Evolutionary conservation across 371 early-diverging fungal species (phyloP), one percentile per base, ranked within the genome.

Genomic region (Actinomortierella wolfii): DNA sequence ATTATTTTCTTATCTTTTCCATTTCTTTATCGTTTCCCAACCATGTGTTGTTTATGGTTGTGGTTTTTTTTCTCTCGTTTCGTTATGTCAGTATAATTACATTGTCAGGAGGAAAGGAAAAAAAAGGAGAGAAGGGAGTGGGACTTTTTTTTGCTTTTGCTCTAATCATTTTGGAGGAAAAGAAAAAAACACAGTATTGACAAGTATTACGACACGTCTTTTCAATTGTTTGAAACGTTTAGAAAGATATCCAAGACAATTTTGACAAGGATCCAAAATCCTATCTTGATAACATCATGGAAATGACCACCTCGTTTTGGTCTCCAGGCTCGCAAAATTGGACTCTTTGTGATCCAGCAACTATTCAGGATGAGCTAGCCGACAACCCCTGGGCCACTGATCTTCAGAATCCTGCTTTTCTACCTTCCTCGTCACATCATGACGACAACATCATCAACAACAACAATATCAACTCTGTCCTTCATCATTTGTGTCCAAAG

Each of bases 191-290:
- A n/a, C n/a, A n/a, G n/a, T n/a, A n/a, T n/a, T n/a, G n/a, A n/a
- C n/a, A n/a, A n/a, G n/a, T n/a, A n/a, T n/a, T n/a, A n/a, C n/a
- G n/a, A n/a, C n/a, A 6, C 34, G 34, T 34, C 11, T 11, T 11
- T 11, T 11, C 34, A 34, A 34, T 34, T 34, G 11, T 34, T n/a
- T n/a, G n/a, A n/a, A 11, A 34, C 11, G 7, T 42, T 59, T 43
- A 73, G 74, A 73, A 73, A 47, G 67, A 73, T 11, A 63, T 73
- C 67, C 61, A 73, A 51, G 74, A 67, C 42, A 47, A 63, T 39
- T 73, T 52, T 34, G 67, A 67, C 51, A 67, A 73, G 46, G 46
- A 73, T 44, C 74, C 74, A 29, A 73, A 73, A 43, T 63, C 64
- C 8, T 73, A 73, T 21, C 57, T 73, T 17, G 74, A 73, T 40